Conservation (phyloP, 2,329 filamentous ascomycete genomes). For the Monilinia fructigena region DNA sequence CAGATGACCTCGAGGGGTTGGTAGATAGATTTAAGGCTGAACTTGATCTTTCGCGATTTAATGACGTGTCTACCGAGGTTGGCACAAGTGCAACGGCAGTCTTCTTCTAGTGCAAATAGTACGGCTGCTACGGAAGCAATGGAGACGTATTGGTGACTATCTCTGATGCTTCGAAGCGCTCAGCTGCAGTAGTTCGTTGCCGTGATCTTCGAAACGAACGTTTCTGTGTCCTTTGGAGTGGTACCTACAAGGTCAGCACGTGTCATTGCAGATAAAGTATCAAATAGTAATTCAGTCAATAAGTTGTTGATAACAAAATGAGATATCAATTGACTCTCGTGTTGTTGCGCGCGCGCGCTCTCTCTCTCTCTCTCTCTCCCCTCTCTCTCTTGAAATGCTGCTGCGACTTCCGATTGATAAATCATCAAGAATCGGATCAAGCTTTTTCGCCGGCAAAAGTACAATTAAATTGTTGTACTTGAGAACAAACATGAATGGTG, state of each 20-base stretch:
- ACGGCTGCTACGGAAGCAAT: constrained; percentile 32
- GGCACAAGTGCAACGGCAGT: constrained; percentile 37
- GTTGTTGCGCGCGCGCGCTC: constrained; percentile 22
- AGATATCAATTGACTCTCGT: constrained; percentile 29
- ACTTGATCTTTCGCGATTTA: constrained; percentile 33
- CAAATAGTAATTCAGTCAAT: constrained; percentile 33
- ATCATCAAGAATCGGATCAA: constrained; percentile 1
- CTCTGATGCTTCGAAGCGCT: constrained; percentile 38
- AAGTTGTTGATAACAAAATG: constrained; percentile 34
- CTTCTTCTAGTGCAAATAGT: constrained; percentile 24
- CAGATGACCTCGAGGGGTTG: constrained; percentile 41
- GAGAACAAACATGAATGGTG: not conserved
- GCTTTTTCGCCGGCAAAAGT: constrained; percentile 10
- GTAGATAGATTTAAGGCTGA: constrained; percentile 38
- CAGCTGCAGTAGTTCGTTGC: constrained; percentile 39
- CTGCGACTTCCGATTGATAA: constrained; percentile 12
- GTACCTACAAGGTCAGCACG: constrained; percentile 41
- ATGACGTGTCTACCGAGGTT: constrained; percentile 40
- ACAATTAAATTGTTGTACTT: constrained; percentile 7
- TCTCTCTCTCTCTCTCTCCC: constrained; percentile 24
- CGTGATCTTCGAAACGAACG: constrained; percentile 36
- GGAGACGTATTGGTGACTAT: constrained; percentile 31
- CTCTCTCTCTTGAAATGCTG: constrained; percentile 30
- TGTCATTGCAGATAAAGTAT: constrained; percentile 39
- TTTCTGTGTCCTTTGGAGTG: constrained; percentile 37